phyloP scores from a whole-genome alignment of 805 yeast genomes.

The Alloascoidea hylecoeti region DNA sequence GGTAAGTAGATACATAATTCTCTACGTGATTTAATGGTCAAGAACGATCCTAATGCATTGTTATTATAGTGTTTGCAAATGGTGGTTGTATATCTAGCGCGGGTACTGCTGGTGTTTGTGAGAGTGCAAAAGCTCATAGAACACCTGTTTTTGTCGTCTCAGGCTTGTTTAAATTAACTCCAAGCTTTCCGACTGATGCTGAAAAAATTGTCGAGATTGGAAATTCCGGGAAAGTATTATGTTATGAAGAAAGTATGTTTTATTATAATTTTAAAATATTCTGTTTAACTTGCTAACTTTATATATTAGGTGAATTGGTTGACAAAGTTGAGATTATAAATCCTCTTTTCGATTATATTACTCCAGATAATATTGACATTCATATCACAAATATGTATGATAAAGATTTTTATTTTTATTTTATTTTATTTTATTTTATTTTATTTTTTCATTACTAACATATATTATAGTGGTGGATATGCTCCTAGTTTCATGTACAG shows the following conservation, averaged over 20 bases:
- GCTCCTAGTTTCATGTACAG: constrained; percentile 94
- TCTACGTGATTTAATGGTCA: too few species aligned
- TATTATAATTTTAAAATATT: background rate
- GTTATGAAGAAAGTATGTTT: constrained; percentile 48
- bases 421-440: constrained; percentile 2
- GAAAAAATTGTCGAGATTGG: constrained; percentile 83
- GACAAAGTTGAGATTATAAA: constrained; percentile 73
- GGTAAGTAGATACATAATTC: constrained; percentile 16
- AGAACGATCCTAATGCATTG: too few species aligned
- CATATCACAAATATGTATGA: constrained; percentile 73
- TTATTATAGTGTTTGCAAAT: constrained; percentile 57
- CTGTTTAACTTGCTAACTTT: background rate
- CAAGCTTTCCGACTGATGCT: constrained; percentile 80
- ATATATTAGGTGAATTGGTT: constrained; percentile 23
- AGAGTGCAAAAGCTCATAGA: constrained; percentile 86
- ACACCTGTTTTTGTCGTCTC: constrained; percentile 97
- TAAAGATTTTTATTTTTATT: background rate
- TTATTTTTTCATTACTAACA: too few species aligned
- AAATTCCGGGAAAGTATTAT: constrained; percentile 78
- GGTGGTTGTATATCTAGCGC: constrained; percentile 88
- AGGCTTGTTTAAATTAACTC: constrained; percentile 86
- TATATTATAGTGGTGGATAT: constrained; percentile 66
- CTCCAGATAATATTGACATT: constrained; percentile 89
- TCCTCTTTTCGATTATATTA: constrained; percentile 81
- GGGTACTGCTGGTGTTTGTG: constrained; percentile 88